Conservation (phyloP, 805 yeast species). For the Pichia membranifaciens region DNA sequence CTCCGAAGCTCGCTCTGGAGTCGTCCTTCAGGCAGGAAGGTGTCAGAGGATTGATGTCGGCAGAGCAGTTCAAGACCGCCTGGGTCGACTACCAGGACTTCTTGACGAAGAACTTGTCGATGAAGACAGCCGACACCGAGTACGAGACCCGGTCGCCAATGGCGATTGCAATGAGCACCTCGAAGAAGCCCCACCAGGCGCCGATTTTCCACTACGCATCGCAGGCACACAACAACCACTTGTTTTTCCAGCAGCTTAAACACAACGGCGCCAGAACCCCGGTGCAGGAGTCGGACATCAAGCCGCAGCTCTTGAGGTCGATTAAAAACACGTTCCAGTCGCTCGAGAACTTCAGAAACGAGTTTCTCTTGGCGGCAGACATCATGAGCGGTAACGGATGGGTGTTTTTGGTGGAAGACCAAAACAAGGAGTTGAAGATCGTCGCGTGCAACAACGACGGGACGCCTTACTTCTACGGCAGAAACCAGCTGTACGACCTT, state of each 20-base stretch:
- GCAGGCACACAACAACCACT: slow-evolving; percentile 87
- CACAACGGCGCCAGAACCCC: slow-evolving; percentile 16
- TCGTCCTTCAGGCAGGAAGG: slow-evolving; percentile 40
- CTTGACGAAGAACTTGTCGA: slow-evolving; percentile 52
- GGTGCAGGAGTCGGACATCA: slow-evolving; percentile 19
- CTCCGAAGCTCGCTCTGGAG: slow-evolving; percentile 49
- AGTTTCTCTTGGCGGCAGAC: slow-evolving; percentile 46
- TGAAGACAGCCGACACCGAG: slow-evolving; percentile 70
- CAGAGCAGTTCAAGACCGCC: slow-evolving; percentile 61
- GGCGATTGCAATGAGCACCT: slow-evolving; percentile 61
- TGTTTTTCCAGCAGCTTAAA: slow-evolving; percentile 64
- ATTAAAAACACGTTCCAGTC: slow-evolving; percentile 36
- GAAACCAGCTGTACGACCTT: slow-evolving; percentile 68
- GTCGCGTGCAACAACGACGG: slow-evolving; percentile 65
- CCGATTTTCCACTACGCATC: slow-evolving; percentile 83
- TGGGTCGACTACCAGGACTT: slow-evolving; percentile 79
- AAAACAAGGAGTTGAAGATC: slow-evolving; percentile 51
- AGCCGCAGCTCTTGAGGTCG: slow-evolving; percentile 24
- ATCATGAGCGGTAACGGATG: slow-evolving; percentile 64
- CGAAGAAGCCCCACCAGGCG: slow-evolving; percentile 59
- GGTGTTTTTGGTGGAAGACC: slow-evolving; percentile 64
- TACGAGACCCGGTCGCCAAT: slow-evolving; percentile 72
- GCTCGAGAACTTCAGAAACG: slow-evolving; percentile 46
- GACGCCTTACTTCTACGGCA: slow-evolving; percentile 64
- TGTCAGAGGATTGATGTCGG: slow-evolving; percentile 57